A percentile compares a stretch with the other conserved stretches of the same genome.
Conservation (phyloP, 371 early-diverging fungal genomes). For the Rhizopus sp. region DNA sequence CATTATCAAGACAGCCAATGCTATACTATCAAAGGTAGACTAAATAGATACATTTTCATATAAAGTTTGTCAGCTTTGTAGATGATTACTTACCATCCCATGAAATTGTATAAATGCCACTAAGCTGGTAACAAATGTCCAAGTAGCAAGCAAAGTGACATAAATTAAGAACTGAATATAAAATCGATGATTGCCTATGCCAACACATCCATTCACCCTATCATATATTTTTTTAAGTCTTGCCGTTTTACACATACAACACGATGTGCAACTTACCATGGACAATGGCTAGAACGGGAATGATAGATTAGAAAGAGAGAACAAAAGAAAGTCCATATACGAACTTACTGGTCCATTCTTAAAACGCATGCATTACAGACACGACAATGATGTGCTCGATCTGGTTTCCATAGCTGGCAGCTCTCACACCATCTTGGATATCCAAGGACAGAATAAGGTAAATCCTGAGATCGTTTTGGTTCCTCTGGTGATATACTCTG, state of each 20-base stretch:
- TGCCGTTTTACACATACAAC: background rate
- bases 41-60: constrained; percentile 1
- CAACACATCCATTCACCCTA: constrained; percentile 62
- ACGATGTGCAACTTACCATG: constrained; percentile 37
- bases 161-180: constrained; percentile 56
- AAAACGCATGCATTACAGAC: constrained; percentile 63
- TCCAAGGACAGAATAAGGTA: constrained; percentile 29
- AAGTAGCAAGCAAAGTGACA: constrained; percentile 31
- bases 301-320: background rate
- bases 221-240: background rate
- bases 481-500: too few species aligned
- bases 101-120: constrained; percentile 30
- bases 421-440: constrained; percentile 50
- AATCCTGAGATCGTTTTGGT: background rate
- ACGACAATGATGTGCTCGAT: constrained; percentile 63
- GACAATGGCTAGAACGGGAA: constrained; percentile 51
- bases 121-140: constrained; percentile 35
- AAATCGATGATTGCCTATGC: constrained; percentile 53
- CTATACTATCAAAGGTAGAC: constrained; percentile 27
- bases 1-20: constrained; percentile 31
- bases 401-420: constrained; percentile 59
- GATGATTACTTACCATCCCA: constrained; percentile 24
- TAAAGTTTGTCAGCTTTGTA: background rate
- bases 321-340: background rate
- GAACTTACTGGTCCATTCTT: constrained; percentile 65